Base-by-base conservation (phyloP, 345 rosid species). In the Ceriops tagal region DNA sequence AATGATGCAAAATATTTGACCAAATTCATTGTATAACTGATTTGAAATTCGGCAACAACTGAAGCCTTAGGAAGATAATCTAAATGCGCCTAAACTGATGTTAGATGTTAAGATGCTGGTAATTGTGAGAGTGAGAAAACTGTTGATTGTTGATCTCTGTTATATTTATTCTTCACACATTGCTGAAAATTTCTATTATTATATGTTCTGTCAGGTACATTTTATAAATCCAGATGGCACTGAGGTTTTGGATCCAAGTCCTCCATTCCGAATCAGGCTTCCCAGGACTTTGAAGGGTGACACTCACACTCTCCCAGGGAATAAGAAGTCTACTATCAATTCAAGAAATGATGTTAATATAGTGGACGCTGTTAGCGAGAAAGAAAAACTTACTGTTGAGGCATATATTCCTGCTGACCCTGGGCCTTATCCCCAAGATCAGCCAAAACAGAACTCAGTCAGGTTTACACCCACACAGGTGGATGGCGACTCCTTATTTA, bases 351-450 rank as follows among this genome's bases (percentile, higher is more conserved):
- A 83, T 76, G 84, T 71, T 77, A 78, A 81, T 53, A 80, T 78
- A 88, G 82, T 66, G 46, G 92, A 87, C 83, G 67, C 77, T 52
- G 73, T 72, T 71, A 57, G 65, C 5, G 82, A 81, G 70, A 88
- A 88, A 76, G 97, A 87, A 73, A 79, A 81, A 76, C 92, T 95
- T 65, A 69, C 82, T 82, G 96, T 95, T 69, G 96, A 95, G 84
- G 87, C 97, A 5, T 95, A 95, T 69, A 81, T 91, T 69, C 93
- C 97, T 64, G 89, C 96, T 37, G 96, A 92, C 70, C 99, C 97
- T 32, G 99, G 99, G 75, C 97, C 97, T 69, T 95, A 95, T 79
- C 99, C 96, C 62, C 99, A 92, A 81, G 99, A 95, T 84, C 96
- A 92, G 82, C 99, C 99, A 28, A 92, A 92, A 81, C 96, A 87